Evolutionary conservation across 495 filamentous ascomycete species (phyloP).

Genomic region (Aspergillus bridgeri): DNA sequence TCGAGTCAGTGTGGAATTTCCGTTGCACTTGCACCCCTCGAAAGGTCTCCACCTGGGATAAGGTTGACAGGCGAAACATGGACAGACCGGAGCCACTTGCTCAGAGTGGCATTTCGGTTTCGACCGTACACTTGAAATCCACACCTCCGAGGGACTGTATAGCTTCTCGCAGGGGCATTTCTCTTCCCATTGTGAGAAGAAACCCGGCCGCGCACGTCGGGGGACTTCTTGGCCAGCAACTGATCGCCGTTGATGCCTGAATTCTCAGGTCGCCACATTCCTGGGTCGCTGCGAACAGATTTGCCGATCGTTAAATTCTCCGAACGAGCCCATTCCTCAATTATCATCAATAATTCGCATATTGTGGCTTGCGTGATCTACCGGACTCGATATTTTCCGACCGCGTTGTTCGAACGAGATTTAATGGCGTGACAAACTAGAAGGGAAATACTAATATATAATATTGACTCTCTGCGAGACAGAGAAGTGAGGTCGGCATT

Average conservation of each 20-base stretch:
- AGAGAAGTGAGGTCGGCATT: neutral
- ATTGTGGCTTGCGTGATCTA: neutral
- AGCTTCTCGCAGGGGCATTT: too few species aligned
- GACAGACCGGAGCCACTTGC: neutral
- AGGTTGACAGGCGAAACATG: slow-evolving; percentile 5
- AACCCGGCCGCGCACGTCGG: too few species aligned
- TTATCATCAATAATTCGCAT: neutral
- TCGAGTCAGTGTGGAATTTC: neutral
- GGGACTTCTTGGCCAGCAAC: too few species aligned
- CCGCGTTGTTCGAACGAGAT: neutral
- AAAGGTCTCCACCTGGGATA: slow-evolving; percentile 6
- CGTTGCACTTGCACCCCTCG: neutral
- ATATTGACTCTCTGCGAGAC: neutral
- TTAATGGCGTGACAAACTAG: neutral
- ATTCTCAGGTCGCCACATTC: neutral
- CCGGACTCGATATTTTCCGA: neutral
- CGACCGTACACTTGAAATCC: too few species aligned
- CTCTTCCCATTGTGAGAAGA: too few species aligned
- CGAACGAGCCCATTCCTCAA: neutral
- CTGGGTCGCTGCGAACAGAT: neutral
- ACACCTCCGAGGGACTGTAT: too few species aligned
- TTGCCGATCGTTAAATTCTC: neutral
- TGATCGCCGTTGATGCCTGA: neutral
- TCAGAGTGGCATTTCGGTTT: neutral
- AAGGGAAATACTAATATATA: neutral